These are phyloP conservation scores for Colletotrichum navitas DNA, from an alignment of 2,329 filamentous ascomycete species.

Conservation along the genomic window DNA sequence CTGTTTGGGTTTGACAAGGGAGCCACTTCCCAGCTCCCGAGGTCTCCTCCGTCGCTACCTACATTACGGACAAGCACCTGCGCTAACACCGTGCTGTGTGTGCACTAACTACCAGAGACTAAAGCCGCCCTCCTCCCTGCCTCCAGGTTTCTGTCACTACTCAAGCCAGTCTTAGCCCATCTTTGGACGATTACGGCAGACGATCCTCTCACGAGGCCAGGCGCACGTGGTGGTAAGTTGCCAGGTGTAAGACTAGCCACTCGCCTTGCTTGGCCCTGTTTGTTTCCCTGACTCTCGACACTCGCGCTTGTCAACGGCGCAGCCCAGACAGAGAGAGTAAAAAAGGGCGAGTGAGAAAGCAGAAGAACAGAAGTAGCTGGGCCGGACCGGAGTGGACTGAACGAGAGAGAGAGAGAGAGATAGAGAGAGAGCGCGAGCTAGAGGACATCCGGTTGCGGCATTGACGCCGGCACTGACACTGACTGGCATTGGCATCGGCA, in stretches of 20 bases:
- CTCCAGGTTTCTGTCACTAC: slow-evolving; percentile 13
- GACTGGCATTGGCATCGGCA: slow-evolving; percentile 16
- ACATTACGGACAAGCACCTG: slow-evolving; percentile 33
- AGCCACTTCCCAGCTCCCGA: slow-evolving; percentile 16
- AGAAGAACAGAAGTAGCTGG: neutral
- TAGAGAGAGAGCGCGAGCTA: neutral
- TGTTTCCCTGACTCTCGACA: neutral
- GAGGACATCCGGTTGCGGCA: slow-evolving; percentile 27
- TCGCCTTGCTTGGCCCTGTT: slow-evolving; percentile 4
- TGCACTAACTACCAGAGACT: slow-evolving; percentile 16
- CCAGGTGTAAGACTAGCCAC: slow-evolving; percentile 18
- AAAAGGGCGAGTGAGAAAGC: neutral
- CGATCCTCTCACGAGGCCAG: slow-evolving; percentile 11
- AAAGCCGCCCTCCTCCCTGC: slow-evolving; percentile 5
- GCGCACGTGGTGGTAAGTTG: slow-evolving; percentile 15
- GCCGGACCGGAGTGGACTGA: neutral
- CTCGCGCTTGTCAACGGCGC: slow-evolving; percentile 19
- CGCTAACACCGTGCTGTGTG: slow-evolving; percentile 24
- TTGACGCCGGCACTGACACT: slow-evolving; percentile 23
- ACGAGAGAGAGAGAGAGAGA: slow-evolving; percentile 3
- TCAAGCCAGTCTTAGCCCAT: slow-evolving; percentile 23
- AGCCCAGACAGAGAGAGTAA: neutral
- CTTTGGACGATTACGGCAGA: slow-evolving; percentile 14
- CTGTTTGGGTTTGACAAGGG: slow-evolving; percentile 30
- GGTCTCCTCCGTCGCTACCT: slow-evolving; percentile 16